These are phyloP conservation scores for Trypanosoma rangeli DNA, from an alignment of 208 protist species.

Conservation along the genomic window DNA sequence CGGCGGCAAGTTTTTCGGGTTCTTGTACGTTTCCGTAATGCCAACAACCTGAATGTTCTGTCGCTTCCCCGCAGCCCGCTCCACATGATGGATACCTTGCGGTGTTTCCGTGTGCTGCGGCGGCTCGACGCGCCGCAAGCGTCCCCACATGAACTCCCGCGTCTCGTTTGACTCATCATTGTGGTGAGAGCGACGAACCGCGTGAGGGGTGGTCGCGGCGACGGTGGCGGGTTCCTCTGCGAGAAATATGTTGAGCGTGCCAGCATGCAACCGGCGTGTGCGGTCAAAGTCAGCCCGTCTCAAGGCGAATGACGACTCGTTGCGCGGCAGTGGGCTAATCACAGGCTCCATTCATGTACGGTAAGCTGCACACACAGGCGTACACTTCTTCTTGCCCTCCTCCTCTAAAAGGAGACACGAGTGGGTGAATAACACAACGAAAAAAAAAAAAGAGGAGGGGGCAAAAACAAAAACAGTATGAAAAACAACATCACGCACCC, in stretches of 20 bases:
- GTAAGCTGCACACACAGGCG: background rate
- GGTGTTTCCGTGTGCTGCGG: constrained; percentile 39
- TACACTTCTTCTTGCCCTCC: background rate
- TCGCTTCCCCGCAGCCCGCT: constrained; percentile 31
- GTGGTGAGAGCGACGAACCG: constrained; percentile 23
- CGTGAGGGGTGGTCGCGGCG: background rate
- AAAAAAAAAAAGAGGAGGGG: background rate
- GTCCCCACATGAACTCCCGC: constrained; percentile 50
- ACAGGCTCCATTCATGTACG: constrained; percentile 9
- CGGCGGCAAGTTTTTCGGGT: constrained; percentile 52
- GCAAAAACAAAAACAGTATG: background rate
- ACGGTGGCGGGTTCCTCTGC: background rate
- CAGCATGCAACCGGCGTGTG: constrained; percentile 22
- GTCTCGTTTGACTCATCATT: constrained; percentile 61
- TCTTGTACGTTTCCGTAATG: constrained; percentile 66
- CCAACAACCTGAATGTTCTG: constrained; percentile 84
- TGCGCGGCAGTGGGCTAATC: constrained; percentile 12
- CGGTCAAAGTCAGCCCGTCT: constrained; percentile 13
- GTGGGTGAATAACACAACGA: background rate
- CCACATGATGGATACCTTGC: constrained; percentile 57
- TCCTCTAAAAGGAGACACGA: background rate
- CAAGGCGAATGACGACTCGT: constrained; percentile 1
- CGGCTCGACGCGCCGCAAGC: constrained; percentile 46
- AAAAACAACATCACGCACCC: background rate
- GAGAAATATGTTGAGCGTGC: constrained; percentile 35